Evolutionary conservation across 208 protist genomes (phyloP).

Genomic region (Leishmania aethiopica): DNA sequence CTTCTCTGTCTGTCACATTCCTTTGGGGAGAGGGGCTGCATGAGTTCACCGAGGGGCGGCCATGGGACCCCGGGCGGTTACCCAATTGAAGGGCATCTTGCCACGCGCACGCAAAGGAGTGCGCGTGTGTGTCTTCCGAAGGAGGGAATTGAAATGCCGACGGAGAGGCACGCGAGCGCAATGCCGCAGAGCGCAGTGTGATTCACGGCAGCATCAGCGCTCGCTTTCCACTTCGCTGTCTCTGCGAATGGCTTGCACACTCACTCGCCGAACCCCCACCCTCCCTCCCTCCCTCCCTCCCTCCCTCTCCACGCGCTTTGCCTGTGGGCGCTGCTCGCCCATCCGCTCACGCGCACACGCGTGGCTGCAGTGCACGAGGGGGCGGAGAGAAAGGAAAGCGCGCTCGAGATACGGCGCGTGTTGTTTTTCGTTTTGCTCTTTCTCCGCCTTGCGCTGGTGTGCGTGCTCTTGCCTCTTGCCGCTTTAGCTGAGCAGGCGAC

Average conservation of each 20-base stretch:
- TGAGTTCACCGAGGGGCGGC: neutral
- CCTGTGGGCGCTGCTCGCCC: neutral
- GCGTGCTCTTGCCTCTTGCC: neutral
- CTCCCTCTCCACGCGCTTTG: neutral
- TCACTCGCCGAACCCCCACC: neutral
- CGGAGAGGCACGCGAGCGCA: neutral
- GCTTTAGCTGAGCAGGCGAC: neutral
- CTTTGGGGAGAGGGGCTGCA: neutral
- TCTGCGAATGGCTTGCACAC: neutral
- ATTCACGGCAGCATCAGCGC: neutral
- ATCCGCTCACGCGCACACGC: neutral
- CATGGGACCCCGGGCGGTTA: neutral
- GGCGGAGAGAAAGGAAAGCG: neutral
- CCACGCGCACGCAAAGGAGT: neutral
- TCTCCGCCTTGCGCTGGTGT: neutral
- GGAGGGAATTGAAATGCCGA: neutral
- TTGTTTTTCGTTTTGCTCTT: neutral
- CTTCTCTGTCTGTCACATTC: neutral
- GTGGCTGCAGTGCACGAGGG: neutral
- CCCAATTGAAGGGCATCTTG: neutral
- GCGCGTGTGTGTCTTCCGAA: neutral
- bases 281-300: neutral
- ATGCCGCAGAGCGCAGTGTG: neutral
- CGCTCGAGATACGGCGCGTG: neutral
- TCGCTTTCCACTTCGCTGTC: neutral